Conservation (phyloP, 192 early-diverging fungal genomes). For the Entomortierella lignicola region DNA sequence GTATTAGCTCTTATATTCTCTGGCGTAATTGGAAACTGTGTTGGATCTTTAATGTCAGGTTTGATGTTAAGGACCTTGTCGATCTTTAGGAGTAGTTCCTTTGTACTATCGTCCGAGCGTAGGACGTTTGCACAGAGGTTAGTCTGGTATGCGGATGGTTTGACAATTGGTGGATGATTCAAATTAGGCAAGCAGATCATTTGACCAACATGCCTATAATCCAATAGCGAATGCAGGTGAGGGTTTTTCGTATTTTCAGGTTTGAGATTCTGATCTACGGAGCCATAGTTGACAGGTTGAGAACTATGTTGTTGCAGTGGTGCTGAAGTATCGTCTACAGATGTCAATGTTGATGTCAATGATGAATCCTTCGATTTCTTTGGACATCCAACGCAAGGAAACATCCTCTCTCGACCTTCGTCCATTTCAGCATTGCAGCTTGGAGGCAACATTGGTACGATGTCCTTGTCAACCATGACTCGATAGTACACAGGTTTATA, state of each 20-base stretch:
- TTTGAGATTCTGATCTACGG: background rate
- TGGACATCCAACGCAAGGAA: constrained; percentile 30
- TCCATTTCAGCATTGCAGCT: constrained; percentile 36
- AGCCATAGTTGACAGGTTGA: constrained; percentile 2
- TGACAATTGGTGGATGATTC: constrained; percentile 6
- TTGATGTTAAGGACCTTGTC: background rate
- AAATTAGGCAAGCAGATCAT: constrained; percentile 19
- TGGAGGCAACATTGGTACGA: constrained; percentile 56
- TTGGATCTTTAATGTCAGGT: background rate
- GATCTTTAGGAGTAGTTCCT: constrained; percentile 10
- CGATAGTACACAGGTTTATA: constrained; percentile 53
- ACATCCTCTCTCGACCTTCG: constrained; percentile 11
- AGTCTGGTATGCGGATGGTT: constrained; percentile 31
- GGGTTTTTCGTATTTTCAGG: background rate
- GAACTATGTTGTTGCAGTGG: background rate
- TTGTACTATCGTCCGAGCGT: constrained; percentile 6
- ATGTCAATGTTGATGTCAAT: background rate
- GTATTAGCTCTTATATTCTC: too few species aligned
- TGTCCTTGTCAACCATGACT: constrained; percentile 57
- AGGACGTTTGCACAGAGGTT: constrained; percentile 10
- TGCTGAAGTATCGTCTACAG: background rate
- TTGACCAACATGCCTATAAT: constrained; percentile 38
- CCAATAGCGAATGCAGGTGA: constrained; percentile 27
- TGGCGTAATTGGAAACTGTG: background rate
- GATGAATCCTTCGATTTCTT: background rate